Evolutionary conservation across 139 green algal species (phyloP), one percentile per base, ranked within the genome.

Genomic region (Ettlia oleoabundans): DNA sequence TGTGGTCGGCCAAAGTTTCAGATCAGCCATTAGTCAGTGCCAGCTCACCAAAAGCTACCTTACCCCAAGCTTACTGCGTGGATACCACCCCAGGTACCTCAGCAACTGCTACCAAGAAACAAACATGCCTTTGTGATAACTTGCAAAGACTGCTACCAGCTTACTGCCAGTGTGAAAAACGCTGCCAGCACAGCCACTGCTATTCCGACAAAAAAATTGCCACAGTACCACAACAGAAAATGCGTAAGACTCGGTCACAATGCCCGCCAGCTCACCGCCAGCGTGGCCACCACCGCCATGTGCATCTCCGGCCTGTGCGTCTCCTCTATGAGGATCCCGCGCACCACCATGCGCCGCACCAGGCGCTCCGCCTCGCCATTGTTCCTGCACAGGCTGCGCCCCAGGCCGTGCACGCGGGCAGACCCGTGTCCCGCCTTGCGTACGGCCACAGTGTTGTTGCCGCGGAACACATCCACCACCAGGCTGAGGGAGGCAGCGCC

Each of bases 271-370:
- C 62, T 3, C 63, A 68, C 63, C 64, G 77, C 65, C 32, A 84
- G 79, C 0, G 79, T 84, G 55, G 79, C 67, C 33, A 84, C 41
- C 21, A 84, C 79, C 1, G 79, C 79, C 67, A 84, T 37, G 65
- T 84, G 79, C 65, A 38, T 67, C n/a, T 84, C 79, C 0, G 67
- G 37, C 3, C 91, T 78, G 30, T 69, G 65, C 30, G 89, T 92
- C 26, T 91, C 85, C 86, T 94, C 89, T 13, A 58, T 9, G 43
- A 94, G 66, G 32, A 93, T 28, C 15, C 74, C 61, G 21, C 78
- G 51, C 41, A 91, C 76, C 67, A 92, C 82, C 86, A 94, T 74
- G 47, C 79, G 76, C 9, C 88, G 86, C 77, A 94, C 70, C 67
- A 94, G 80, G 4, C 86, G 82, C 84, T 91, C 82, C 68, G 81